Base-by-base conservation (phyloP, 2,329 filamentous ascomycete species). In the Pseudocercospora vitis region DNA sequence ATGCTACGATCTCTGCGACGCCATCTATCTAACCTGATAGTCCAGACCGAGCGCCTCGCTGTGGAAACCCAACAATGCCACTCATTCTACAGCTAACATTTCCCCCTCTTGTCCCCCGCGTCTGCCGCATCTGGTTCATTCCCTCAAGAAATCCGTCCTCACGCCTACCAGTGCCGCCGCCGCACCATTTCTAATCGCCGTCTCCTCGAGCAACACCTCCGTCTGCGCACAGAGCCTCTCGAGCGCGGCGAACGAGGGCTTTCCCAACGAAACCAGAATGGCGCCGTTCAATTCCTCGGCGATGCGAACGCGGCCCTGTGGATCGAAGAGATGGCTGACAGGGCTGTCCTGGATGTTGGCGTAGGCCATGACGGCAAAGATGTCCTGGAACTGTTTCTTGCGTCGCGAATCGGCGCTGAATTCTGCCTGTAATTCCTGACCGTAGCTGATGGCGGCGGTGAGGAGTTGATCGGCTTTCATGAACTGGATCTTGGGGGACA, bases 221-320 rank as follows among this genome's bases (percentile, higher is more conserved):
- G 91, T 95, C 73, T 96, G 91, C 56, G 91, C 88, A 67, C 88
- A 91, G 4, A 96, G 71, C 56, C 84, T 86, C 71, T 97, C 92
- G 24, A 99, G 73, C 1, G 91, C 89, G 2, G 94, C 89, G 3
- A 86, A 85, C 2, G 89, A 91, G 0, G 90, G 92, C 73, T 95
- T 95, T 46, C 94, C 94, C 2, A 96, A 79, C 0, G 89, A 95
- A 35, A 90, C 92, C 96, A 99, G 72, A 64, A 99, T 96, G 42
- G 90, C 91, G 56, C 89, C 89, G 71, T 97, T 97, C 52, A 99
- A 77, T 71, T 96, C 91, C 74, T 99, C 94, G 7, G 91, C 91
- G 33, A 97, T 89, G 14, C 83, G 79, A 14, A 85, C 82, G 37
- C 94, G 79, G 1, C 89, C 90, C 48, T 81, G 82, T 32, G 81